phyloP scores from a whole-genome alignment of 371 early-diverging fungal species.

The Mortierella sp. region DNA sequence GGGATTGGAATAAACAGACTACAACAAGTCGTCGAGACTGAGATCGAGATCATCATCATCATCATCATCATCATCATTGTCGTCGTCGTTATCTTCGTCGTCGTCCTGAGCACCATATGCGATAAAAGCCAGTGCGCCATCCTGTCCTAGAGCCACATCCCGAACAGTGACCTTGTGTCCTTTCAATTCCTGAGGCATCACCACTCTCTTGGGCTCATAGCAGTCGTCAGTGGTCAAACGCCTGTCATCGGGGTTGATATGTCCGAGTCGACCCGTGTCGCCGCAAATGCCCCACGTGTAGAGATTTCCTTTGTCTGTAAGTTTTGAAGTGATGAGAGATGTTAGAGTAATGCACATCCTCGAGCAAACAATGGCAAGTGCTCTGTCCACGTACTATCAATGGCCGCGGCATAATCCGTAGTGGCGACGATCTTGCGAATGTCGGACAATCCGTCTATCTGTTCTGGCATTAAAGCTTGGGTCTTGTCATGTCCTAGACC shows the following conservation, averaged over 20 bases:
- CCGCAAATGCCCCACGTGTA: constrained; percentile 73
- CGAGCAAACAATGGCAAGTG: too few species aligned
- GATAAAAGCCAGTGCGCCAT: constrained; percentile 12
- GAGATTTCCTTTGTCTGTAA: constrained; percentile 60
- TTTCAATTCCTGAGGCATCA: constrained; percentile 35
- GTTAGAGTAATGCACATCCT: too few species aligned
- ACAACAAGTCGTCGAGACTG: too few species aligned
- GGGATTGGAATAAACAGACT: too few species aligned
- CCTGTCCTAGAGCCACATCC: constrained; percentile 60
- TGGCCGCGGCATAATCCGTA: constrained; percentile 71
- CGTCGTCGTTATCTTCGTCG: too few species aligned
- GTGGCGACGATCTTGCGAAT: constrained; percentile 61
- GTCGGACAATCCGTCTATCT: constrained; percentile 47
- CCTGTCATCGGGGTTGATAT: too few species aligned
- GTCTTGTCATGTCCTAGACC: constrained; percentile 64
- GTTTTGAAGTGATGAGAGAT: background rate
- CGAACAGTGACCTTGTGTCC: constrained; percentile 47
- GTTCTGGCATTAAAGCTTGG: constrained; percentile 60
- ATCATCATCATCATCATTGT: too few species aligned
- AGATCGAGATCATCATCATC: too few species aligned
- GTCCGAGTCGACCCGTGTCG: constrained; percentile 61
- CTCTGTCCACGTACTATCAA: constrained; percentile 64
- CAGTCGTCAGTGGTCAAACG: too few species aligned
- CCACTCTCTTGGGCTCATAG: constrained; percentile 58
- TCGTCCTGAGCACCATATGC: too few species aligned